Percentiles rank a stretch among this genome's conserved stretches.
These are phyloP conservation scores for Coleophoma cylindrospora DNA, from an alignment of 2,329 filamentous ascomycete species.

Conservation along the genomic window DNA sequence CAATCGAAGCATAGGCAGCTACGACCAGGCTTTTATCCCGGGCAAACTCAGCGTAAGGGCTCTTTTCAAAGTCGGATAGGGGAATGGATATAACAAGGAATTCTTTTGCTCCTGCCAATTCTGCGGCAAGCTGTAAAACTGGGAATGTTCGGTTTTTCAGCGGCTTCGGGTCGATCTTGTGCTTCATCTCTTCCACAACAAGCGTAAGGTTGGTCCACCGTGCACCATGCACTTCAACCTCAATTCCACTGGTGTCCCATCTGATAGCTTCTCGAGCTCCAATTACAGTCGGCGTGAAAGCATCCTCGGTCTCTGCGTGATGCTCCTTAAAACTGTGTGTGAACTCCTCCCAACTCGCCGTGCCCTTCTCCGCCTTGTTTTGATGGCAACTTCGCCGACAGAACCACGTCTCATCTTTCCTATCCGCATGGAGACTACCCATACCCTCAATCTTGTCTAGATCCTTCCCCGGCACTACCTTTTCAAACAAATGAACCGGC, in stretches of 20 bases:
- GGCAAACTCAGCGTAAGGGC: slow-evolving; percentile 24
- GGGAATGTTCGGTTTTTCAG: slow-evolving; percentile 62
- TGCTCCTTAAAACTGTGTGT: slow-evolving; percentile 50
- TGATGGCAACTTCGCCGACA: slow-evolving; percentile 58
- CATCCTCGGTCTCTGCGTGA: slow-evolving; percentile 50
- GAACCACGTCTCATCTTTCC: slow-evolving; percentile 54
- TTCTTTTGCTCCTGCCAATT: slow-evolving; percentile 34
- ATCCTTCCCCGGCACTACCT: slow-evolving; percentile 39
- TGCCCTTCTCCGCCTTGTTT: slow-evolving; percentile 42
- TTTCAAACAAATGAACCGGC: slow-evolving; percentile 47
- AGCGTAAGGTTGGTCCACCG: slow-evolving; percentile 44
- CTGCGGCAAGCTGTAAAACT: slow-evolving; percentile 55
- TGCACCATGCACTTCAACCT: slow-evolving; percentile 29
- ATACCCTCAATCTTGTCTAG: slow-evolving; percentile 32
- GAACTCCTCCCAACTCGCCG: slow-evolving; percentile 62
- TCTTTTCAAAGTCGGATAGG: slow-evolving; percentile 36
- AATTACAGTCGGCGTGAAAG: slow-evolving; percentile 53
- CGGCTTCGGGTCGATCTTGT: slow-evolving; percentile 52
- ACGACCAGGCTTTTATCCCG: slow-evolving; percentile 43
- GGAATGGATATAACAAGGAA: slow-evolving; percentile 55
- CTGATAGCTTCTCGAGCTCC: slow-evolving; percentile 33
- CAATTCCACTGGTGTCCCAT: slow-evolving; percentile 41
- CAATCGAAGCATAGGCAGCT: slow-evolving; percentile 61
- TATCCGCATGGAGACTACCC: slow-evolving; percentile 20
- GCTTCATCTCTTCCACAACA: slow-evolving; percentile 58